Evolutionary conservation across 495 filamentous ascomycete genomes (phyloP), one percentile per base, ranked within the genome.

Genomic region (Hypoxylon subgilvum): DNA sequence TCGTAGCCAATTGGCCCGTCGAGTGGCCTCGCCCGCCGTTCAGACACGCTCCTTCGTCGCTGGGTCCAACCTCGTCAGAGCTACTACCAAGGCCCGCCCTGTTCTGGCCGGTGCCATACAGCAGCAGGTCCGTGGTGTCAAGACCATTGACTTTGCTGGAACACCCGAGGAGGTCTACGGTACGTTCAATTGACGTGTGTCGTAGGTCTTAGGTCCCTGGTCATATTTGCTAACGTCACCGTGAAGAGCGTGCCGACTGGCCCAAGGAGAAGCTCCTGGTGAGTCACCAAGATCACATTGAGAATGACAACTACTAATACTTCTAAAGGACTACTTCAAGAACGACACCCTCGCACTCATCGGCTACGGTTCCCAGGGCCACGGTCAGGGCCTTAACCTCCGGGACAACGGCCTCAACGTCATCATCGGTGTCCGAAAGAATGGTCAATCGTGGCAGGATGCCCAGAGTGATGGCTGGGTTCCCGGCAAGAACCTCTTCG

Each of bases 341-440:
- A 86, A 97, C 79, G 94, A 98, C 73, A 97, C 92, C 70, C 90
- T 98, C 69, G 94, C 95, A 57, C 88, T 98, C 67, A 98, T 98
- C 76, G 94, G 94, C 73, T 98, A 98, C 81, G 94, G 94, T 68
- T 97, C 95, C 63, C 94, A 98, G 67, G 84, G 94, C 64, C 94
- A 98, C 80, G 94, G 95, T 66, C 94, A 98, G 82, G 95, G 95
- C 72, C 88, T 98, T 63, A 98, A 98, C 84, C 86, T 97, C 67
- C 92, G 94, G 76, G 94, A 98, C 85, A 95, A 98, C 81, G 94
- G 94, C 69, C 83, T 98, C 53, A 97, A 97, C 73, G 94, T 98
- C 73, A 97, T 98, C 70, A 84, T 98, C 63, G 94, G 94, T 80
- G 94, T 98, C 69, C 89, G 94, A 69, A 96, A 97, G 86, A 88